Conservation (phyloP, 83 land plant genomes). For the Larix sibirica region DNA sequence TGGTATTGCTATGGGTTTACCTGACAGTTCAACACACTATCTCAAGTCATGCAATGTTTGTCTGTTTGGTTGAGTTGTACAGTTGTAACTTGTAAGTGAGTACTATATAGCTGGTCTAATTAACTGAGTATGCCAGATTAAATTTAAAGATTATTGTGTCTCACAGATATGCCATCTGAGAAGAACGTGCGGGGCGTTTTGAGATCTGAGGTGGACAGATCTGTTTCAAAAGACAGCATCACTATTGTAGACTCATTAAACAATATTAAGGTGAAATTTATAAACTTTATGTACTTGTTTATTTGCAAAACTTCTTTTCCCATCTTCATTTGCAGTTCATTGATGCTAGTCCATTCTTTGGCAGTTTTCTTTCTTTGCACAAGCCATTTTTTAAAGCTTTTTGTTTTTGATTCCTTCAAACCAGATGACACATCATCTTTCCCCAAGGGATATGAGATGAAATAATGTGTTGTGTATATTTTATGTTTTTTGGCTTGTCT, state of each 20-base stretch:
- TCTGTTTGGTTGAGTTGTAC: not conserved
- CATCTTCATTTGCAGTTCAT: not conserved
- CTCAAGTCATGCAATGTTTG: not conserved
- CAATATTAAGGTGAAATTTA: slow-evolving; percentile 69
- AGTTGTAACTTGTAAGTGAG: no score
- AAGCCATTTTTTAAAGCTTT: not conserved
- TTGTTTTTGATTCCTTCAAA: not conserved
- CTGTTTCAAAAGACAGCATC: slow-evolving; percentile 69
- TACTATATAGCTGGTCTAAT: no score
- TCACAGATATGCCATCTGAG: slow-evolving; percentile 79
- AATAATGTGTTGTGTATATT: not conserved
- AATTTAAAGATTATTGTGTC: not conserved
- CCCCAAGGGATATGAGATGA: not conserved
- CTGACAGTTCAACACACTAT: not conserved
- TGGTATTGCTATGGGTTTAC: not conserved
- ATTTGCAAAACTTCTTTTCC: not conserved
- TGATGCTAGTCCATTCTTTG: not conserved
- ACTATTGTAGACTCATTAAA: slow-evolving; percentile 94
- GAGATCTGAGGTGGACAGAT: slow-evolving; percentile 93
- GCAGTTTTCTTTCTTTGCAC: not conserved
- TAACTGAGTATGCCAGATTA: not conserved
- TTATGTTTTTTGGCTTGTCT: not conserved
- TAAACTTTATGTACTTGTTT: not conserved
- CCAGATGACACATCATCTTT: no score
- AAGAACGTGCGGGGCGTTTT: slow-evolving; percentile 88